Conservation (phyloP, 2,329 filamentous ascomycete species). For the Celoporthe dispersa region DNA sequence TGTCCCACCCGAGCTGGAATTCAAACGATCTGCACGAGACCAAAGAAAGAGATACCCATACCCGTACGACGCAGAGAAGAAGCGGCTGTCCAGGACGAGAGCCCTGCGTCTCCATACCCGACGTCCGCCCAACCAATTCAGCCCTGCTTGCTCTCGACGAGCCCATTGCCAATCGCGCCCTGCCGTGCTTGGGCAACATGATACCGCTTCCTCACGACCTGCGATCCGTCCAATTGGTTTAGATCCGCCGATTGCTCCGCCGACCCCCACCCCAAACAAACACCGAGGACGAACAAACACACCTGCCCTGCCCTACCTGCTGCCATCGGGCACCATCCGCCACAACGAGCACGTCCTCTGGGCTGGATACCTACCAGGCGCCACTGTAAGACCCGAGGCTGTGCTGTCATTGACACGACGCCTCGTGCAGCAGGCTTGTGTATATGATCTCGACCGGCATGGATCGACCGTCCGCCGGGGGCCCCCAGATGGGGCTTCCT, state of each 20-base stretch:
- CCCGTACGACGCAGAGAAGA: slow-evolving; percentile 19
- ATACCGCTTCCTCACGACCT: slow-evolving; percentile 19
- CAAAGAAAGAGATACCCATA: slow-evolving; percentile 5
- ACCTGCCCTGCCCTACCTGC: slow-evolving; percentile 1
- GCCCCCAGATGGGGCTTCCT: slow-evolving; percentile 38
- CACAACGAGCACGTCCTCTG: slow-evolving; percentile 14
- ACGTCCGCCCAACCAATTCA: not conserved
- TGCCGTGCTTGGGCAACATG: slow-evolving; percentile 27
- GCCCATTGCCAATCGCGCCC: slow-evolving; percentile 8
- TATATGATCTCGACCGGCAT: slow-evolving; percentile 28
- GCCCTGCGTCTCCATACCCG: slow-evolving; percentile 11
- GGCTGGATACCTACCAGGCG: slow-evolving; percentile 16
- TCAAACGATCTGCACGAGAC: slow-evolving; percentile 1
- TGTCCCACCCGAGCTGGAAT: slow-evolving; percentile 7
- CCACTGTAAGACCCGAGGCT: slow-evolving; percentile 5
- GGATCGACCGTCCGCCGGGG: slow-evolving; percentile 35
- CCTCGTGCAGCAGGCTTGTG: slow-evolving; percentile 12
- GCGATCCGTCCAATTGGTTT: slow-evolving; percentile 25
- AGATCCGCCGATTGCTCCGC: slow-evolving; percentile 17
- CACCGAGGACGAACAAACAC: slow-evolving; percentile 6
- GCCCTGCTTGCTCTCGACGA: slow-evolving; percentile 7
- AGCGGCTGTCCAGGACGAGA: slow-evolving; percentile 12
- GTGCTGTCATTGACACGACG: slow-evolving; percentile 5
- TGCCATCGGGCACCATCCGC: not conserved
- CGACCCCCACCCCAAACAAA: not conserved